Conservation (phyloP, 306 rosid species). For the Castanospermum australe region DNA sequence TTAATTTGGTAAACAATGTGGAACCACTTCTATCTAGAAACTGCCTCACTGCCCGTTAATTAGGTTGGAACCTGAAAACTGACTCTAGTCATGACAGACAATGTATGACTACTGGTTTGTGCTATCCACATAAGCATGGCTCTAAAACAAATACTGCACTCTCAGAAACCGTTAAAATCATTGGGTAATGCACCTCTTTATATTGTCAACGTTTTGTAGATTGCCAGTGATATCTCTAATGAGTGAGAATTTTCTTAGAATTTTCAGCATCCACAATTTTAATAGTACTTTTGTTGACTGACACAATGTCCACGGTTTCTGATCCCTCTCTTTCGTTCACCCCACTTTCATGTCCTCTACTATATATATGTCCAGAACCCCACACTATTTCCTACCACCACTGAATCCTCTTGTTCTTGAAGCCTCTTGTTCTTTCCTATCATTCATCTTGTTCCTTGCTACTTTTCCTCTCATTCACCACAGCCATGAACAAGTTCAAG, state of each 20-base stretch:
- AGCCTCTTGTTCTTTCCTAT: constrained; percentile 8
- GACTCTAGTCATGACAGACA: neutral
- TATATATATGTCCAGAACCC: constrained; percentile 34
- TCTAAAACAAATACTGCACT: neutral
- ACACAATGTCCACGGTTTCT: neutral
- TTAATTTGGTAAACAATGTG: neutral
- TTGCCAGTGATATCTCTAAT: neutral
- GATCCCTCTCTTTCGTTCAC: neutral
- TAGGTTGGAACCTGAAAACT: neutral
- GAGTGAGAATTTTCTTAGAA: constrained; percentile 24
- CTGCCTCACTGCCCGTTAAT: neutral
- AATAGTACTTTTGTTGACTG: constrained; percentile 15
- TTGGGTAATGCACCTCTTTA: neutral
- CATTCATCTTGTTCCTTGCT: neutral
- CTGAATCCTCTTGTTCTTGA: neutral
- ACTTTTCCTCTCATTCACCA: constrained; percentile 13
- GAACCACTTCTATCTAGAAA: neutral
- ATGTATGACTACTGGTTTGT: neutral
- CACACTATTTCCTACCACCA: constrained; percentile 25
- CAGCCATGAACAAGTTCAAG: constrained; percentile 43
- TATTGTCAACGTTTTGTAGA: neutral
- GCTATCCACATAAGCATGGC: neutral
- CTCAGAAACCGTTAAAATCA: neutral
- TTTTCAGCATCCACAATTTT: constrained; percentile 9
- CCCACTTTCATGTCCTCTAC: constrained; percentile 18